Percentiles rank a stretch among this genome's conserved stretches.
Evolutionary conservation across 2,329 filamentous ascomycete genomes (phyloP).

Genomic region (Cordyceps cicadae): DNA sequence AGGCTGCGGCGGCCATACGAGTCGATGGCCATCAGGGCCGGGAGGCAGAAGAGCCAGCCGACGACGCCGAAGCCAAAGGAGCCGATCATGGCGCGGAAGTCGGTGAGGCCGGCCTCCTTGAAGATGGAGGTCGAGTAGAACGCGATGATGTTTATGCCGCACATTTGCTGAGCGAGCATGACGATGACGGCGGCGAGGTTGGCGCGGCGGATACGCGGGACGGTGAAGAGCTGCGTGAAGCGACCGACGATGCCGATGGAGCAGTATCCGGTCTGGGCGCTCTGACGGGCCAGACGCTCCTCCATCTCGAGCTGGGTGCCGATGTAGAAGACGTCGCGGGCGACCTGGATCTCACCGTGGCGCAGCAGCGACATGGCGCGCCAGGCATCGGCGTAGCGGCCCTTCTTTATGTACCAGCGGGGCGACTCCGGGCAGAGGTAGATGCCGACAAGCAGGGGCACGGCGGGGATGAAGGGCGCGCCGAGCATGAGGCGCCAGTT

Average conservation of each 20-base stretch:
- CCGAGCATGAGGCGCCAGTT: slow-evolving; percentile 61
- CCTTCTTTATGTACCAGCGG: slow-evolving; percentile 60
- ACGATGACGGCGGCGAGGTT: slow-evolving; percentile 69
- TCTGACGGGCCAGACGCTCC: slow-evolving; percentile 30
- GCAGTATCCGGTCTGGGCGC: slow-evolving; percentile 18
- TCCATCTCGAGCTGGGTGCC: slow-evolving; percentile 58
- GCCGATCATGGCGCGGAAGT: slow-evolving; percentile 48
- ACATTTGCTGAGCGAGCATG: slow-evolving; percentile 73
- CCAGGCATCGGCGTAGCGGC: slow-evolving; percentile 53
- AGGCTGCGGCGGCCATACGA: slow-evolving; percentile 47
- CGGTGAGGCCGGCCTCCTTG: slow-evolving; percentile 45
- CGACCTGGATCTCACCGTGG: slow-evolving; percentile 47
- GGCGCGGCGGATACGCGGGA: slow-evolving; percentile 63
- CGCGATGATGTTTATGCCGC: slow-evolving; percentile 63
- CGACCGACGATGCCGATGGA: slow-evolving; percentile 50
- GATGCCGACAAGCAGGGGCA: slow-evolving; percentile 50
- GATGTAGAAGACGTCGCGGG: slow-evolving; percentile 57
- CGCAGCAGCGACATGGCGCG: slow-evolving; percentile 43
- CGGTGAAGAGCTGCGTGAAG: slow-evolving; percentile 58
- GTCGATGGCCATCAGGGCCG: slow-evolving; percentile 52
- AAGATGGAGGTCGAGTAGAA: slow-evolving; percentile 66
- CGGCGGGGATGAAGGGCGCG: slow-evolving; percentile 52
- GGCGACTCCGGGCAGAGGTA: slow-evolving; percentile 60
- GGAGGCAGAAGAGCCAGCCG: slow-evolving; percentile 50
- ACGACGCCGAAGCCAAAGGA: slow-evolving; percentile 51